Evolutionary conservation across 2,329 filamentous ascomycete genomes (phyloP), one percentile per base, ranked within the genome.

Genomic region (Fusarium lyarnte): DNA sequence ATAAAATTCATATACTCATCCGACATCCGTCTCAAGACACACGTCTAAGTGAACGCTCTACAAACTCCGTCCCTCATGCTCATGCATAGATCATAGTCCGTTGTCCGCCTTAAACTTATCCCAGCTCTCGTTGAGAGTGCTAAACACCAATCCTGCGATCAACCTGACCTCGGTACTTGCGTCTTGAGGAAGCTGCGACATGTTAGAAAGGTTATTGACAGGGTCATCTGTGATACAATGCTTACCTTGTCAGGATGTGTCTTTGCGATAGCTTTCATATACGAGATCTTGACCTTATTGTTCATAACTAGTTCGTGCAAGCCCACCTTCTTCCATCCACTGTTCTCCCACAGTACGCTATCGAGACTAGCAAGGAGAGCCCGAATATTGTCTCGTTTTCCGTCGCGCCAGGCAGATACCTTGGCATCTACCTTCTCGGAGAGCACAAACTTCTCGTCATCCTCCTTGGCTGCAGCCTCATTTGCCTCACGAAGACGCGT

Each of bases 211-310:
- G 27, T 17, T 6, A 14, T n/a, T 39, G 11, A 14, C 6, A 23
- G n/a, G 43, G 13, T 3, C 8, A 9, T 29, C 14, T 5, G 19
- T 13, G 14, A 27, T 29, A 25, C 17, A 19, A 14, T 46, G 41
- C 90, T 83, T 87, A 98, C 96, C 92, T 99, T 99, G 82, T 99
- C 96, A 68, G 96, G 96, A 87, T 99, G 96, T 76, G 96, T 96
- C 87, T 98, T 98, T 16, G 92, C 94, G 87, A 99, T 98, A 10
- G 95, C 96, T 88, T 97, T 98, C 96, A 99, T 98, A 81, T 99
- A 99, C 67, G 93, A 87, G 73, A 99, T 92, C 89, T 99, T 99
- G 81, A 98, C 96, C 86, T 95, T 97, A 75, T 93, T 94, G 38
- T 94, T 91, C 87, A 97, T 89, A 58, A 99, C 92, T 75, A 99